Evolutionary conservation across 169 alveolate species (phyloP).

Genomic region (Plasmodium sp.): DNA sequence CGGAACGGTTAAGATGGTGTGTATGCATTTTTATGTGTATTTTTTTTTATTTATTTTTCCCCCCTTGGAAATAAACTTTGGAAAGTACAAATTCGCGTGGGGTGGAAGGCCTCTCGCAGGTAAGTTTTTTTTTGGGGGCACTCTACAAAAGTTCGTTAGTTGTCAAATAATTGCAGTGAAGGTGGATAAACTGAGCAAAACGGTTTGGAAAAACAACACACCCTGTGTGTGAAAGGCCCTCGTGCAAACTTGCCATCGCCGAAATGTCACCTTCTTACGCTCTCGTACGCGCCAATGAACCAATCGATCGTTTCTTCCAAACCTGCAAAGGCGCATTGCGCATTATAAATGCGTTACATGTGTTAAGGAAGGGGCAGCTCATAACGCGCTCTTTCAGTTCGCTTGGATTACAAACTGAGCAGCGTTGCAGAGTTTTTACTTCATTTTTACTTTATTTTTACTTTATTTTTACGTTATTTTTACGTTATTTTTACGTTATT

Average conservation of each 20-base stretch:
- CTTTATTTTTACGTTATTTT: no score
- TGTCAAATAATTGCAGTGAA: background rate
- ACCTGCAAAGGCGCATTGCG: slow-evolving; percentile 10
- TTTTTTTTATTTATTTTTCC: background rate
- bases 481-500: no score
- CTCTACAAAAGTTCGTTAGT: background rate
- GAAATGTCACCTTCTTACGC: slow-evolving; percentile 34
- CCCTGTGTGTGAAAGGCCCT: background rate
- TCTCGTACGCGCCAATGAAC: slow-evolving; percentile 39
- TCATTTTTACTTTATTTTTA: slow-evolving; percentile 1
- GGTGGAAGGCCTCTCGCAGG: background rate
- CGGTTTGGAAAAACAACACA: background rate
- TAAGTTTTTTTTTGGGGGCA: background rate
- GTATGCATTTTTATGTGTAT: background rate
- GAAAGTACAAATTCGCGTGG: background rate
- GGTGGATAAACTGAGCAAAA: background rate
- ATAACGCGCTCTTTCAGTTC: background rate
- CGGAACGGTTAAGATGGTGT: background rate
- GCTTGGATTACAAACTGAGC: background rate
- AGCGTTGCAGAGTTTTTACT: background rate
- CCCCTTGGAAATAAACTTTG: background rate
- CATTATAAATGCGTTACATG: background rate
- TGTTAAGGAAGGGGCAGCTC: background rate
- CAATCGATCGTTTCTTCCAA: slow-evolving; percentile 68
- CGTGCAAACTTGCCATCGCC: background rate